Percentiles rank a stretch among this genome's conserved stretches.
Evolutionary conservation across 148 eudicot species (phyloP).

Genomic region (Chenopodium suecicum): DNA sequence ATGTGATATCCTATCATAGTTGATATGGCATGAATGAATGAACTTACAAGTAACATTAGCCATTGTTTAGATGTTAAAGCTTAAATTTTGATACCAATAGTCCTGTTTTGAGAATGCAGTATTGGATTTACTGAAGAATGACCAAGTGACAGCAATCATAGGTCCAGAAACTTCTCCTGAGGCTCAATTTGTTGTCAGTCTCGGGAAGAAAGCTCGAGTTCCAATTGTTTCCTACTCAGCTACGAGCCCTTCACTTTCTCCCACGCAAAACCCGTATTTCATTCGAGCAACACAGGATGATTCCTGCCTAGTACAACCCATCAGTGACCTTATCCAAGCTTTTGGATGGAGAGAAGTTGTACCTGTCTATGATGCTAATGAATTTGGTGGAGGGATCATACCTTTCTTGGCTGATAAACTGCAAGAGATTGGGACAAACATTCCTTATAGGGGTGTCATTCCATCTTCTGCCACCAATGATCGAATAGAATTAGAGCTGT

Average conservation of each 20-base stretch:
- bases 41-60: too few relatives aligned
- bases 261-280: conserved; percentile 50
- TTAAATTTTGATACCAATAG: background rate
- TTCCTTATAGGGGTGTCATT: conserved; percentile 38
- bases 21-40: too few relatives aligned
- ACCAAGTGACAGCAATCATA: conserved; percentile 51
- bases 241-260: conserved; percentile 56
- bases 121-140: conserved; percentile 48
- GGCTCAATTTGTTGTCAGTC: conserved; percentile 51
- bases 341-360: conserved; percentile 65
- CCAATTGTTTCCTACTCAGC: conserved; percentile 58
- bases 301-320: conserved; percentile 47
- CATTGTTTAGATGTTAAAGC: too few relatives aligned
- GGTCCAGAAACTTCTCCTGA: conserved; percentile 57
- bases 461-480: conserved; percentile 48
- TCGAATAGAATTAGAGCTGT: conserved; percentile 45
- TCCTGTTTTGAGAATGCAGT: conserved; percentile 23
- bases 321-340: conserved; percentile 49
- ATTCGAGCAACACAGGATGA: conserved; percentile 45
- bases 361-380: conserved; percentile 44
- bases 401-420: conserved; percentile 47
- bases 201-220: conserved; percentile 47
- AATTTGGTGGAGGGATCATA: conserved; percentile 41
- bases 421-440: conserved; percentile 25
- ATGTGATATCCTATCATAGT: too few relatives aligned